phyloP scores from a whole-genome alignment of 257 asterid species.

The Nicotiana noctiflora region DNA sequence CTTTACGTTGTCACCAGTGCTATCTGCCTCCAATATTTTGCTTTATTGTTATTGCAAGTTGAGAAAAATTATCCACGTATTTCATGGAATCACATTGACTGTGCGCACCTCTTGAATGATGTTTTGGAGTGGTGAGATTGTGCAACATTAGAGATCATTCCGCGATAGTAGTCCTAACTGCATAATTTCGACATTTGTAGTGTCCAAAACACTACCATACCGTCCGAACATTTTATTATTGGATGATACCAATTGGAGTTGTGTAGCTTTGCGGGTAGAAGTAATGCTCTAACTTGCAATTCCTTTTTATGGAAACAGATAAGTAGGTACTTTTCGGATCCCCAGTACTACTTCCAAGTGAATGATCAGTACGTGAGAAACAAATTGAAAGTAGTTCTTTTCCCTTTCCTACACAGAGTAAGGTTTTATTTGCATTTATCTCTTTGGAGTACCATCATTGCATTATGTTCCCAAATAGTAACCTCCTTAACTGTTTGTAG shows the following conservation, averaged over 20 bases:
- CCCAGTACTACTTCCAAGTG: constrained; percentile 27
- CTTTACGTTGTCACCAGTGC: background rate
- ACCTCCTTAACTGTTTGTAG: background rate
- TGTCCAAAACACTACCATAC: background rate
- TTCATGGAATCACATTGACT: background rate
- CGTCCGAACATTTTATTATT: background rate
- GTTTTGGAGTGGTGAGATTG: background rate
- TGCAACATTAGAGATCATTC: background rate
- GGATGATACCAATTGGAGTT: background rate
- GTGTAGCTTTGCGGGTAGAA: background rate
- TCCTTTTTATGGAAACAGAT: constrained; percentile 15
- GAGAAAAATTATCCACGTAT: background rate
- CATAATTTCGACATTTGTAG: background rate
- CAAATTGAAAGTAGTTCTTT: constrained; percentile 26
- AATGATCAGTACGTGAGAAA: constrained; percentile 24
- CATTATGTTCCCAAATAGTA: background rate
- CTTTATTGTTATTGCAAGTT: background rate
- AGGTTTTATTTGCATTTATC: background rate
- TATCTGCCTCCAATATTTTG: background rate
- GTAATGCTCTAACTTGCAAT: background rate
- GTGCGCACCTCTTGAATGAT: background rate
- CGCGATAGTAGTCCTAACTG: background rate
- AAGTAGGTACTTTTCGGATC: constrained; percentile 26
- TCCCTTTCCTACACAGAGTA: constrained; percentile 29
- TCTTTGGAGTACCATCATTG: background rate